Base-by-base conservation (phyloP, 495 filamentous ascomycete genomes). In the Penicillium antarcticum region DNA sequence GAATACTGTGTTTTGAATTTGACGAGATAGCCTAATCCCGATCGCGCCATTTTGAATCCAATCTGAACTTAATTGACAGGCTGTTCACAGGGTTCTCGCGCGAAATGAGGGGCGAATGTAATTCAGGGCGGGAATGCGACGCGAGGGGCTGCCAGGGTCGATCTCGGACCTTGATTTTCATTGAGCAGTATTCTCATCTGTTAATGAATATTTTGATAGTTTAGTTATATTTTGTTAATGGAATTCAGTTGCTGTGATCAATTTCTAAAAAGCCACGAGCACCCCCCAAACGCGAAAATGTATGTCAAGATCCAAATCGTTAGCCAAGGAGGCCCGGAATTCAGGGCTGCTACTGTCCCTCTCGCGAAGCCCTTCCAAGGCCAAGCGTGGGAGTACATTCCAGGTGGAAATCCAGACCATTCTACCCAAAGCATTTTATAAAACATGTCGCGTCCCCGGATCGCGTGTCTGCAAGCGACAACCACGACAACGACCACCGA, bases 271-370 rank as follows among this genome's bases (percentile, higher is more conserved):
- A n/a, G n/a, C n/a, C n/a, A n/a, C 26, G 9, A 29, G 8, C 26
- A 9, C 8, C 26, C 5, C 5, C 0, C 5, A 29, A 23, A 29
- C 8, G 5, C 26, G 2, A 10, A 29, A 7, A 29, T 29, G 26
- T 29, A 29, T 29, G 6, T 29, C 26, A 29, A 23, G 4, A 5
- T 4, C 18, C 2, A 8, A 33, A 42, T 35, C 29, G 13, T 36
- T 12, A 26, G 56, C 55, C 52, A 56, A 56, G 53, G 45, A 29
- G 32, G 38, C 36, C 26, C 33, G 62, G 62, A 65, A 65, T 65
- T 60, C 60, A 53, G 53, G 62, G 56, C 57, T 56, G 46, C 57
- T 61, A 61, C 61, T 14, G 57, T 56, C 46, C 57, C 54, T 44
- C 50, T 48, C 31, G 36, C 29, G 41, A 40, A 31, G 23, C 56